phyloP scores from a whole-genome alignment of 176 grass and related monocot species.

The Hordeum vulgare region DNA sequence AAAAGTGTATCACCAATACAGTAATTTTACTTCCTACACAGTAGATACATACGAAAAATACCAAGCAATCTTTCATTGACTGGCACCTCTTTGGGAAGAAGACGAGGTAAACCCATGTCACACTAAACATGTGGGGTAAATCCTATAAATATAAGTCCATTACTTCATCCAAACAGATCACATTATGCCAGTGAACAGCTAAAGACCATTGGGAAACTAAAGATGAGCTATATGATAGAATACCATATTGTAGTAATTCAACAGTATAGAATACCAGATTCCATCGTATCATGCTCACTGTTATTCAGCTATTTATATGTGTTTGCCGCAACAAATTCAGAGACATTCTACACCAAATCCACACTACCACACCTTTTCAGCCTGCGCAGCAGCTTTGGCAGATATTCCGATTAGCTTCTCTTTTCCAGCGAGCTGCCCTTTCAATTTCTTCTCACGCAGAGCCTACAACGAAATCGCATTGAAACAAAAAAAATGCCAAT shows the following conservation, averaged over 20 bases:
- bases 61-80: not conserved
- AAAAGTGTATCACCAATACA: not conserved
- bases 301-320: not conserved
- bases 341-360: not conserved
- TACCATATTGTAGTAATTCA: not conserved
- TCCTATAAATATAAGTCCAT: not conserved
- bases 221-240: not conserved
- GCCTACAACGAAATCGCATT: constrained; percentile 27
- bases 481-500: constrained; percentile 8
- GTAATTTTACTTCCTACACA: not conserved
- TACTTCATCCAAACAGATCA: not conserved
- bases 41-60: not conserved
- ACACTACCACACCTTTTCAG: constrained; percentile 50
- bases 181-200: not conserved
- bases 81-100: not conserved
- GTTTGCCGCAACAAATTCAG: not conserved
- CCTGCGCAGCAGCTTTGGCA: constrained; percentile 67
- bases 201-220: not conserved
- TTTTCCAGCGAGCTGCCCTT: constrained; percentile 54
- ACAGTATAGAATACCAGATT: not conserved
- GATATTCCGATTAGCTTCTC: constrained; percentile 73
- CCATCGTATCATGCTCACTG: not conserved
- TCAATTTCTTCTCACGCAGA: constrained; percentile 76
- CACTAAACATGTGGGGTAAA: not conserved
- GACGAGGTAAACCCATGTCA: not conserved